These are phyloP conservation scores for Colletotrichum echinochloae DNA, from an alignment of 2,329 filamentous ascomycete species.

Conservation along the genomic window DNA sequence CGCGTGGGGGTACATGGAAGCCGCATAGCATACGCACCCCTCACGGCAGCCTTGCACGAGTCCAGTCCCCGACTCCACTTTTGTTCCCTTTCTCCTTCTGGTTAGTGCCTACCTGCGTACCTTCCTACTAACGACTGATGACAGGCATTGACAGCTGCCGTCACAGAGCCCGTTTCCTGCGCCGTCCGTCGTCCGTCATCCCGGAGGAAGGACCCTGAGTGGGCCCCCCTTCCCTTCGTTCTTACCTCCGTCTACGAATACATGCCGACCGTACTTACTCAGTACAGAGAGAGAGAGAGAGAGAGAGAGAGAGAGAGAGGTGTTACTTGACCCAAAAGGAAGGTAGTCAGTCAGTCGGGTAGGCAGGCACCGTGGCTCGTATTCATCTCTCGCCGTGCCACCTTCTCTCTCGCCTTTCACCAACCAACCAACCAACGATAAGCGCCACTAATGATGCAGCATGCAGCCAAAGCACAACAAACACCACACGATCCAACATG, in stretches of 20 bases:
- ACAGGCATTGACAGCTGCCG: conserved; percentile 29
- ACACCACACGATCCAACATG: not conserved
- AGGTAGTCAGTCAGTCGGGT: no score
- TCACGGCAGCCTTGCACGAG: conserved; percentile 31
- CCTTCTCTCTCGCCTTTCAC: not conserved
- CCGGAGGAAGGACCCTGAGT: conserved; percentile 5
- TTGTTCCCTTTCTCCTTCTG: not conserved
- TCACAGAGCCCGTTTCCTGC: conserved; percentile 9
- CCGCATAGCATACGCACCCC: conserved; percentile 19
- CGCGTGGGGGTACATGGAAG: not conserved
- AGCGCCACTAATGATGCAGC: not conserved
- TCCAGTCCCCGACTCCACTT: not conserved
- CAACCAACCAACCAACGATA: not conserved
- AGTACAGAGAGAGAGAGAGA: no score
- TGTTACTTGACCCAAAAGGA: no score
- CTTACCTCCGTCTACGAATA: no score
- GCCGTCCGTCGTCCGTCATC: not conserved
- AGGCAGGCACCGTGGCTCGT: no score
- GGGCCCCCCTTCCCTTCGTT: not conserved
- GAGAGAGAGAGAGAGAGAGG: no score
- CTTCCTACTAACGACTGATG: no score
- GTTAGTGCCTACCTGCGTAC: not conserved
- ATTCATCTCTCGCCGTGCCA: not conserved
- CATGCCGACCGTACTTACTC: no score
- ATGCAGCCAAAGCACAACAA: not conserved